Conservation (phyloP, 1,284 basidiomycete species). For the Marasmius fiardii region DNA sequence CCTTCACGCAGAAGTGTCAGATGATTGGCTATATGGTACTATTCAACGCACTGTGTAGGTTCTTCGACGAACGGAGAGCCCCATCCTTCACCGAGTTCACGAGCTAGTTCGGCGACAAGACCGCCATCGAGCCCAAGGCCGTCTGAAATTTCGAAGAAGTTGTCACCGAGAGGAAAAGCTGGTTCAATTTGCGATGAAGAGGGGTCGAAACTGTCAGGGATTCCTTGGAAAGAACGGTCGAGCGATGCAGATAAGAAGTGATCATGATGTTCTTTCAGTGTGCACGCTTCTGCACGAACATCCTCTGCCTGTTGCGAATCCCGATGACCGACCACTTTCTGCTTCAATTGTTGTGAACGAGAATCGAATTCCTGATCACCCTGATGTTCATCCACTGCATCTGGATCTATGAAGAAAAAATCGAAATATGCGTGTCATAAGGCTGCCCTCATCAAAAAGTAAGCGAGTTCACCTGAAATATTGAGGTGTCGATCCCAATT, state of each 20-base stretch:
- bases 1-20: not conserved
- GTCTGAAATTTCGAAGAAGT: conserved; percentile 47
- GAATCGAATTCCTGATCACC: conserved; percentile 51
- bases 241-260: conserved; percentile 64
- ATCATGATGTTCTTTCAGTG: conserved; percentile 66
- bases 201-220: conserved; percentile 28
- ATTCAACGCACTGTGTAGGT: conserved; percentile 13
- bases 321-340: conserved; percentile 30
- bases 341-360: conserved; percentile 19
- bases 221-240: conserved; percentile 51
- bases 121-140: conserved; percentile 55
- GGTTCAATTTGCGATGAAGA: conserved; percentile 59
- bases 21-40: no score
- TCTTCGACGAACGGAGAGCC: conserved; percentile 31
- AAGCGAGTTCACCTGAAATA: conserved; percentile 28
- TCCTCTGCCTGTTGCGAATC: conserved; percentile 34
- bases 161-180: conserved; percentile 50
- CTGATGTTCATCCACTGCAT: conserved; percentile 27
- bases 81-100: conserved; percentile 73
- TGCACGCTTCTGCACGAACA: conserved; percentile 52
- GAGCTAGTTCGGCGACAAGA: conserved; percentile 66
- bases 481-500: conserved; percentile 64
- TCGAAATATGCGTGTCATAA: no score
- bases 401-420: conserved; percentile 1
- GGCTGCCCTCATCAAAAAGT: no score